Evolutionary conservation across 169 alveolate genomes (phyloP), one percentile per base, ranked within the genome.

Genomic region (Cryptosporidium meleagridis): DNA sequence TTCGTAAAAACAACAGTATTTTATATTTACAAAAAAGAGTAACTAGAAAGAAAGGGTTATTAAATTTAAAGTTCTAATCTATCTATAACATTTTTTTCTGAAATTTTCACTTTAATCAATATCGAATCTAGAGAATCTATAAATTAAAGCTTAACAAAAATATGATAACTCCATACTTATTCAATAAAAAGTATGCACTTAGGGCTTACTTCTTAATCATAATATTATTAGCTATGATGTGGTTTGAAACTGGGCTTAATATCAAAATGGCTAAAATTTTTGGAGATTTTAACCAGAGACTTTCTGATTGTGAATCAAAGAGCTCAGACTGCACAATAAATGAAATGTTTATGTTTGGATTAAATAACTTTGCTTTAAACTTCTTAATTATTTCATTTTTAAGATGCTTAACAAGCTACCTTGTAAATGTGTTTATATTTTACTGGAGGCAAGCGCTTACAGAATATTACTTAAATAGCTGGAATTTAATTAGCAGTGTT

Each of bases 361-460:
- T 80, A 51, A 12, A 61, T 2, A 65, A 41, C 6, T 45, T 80
- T 29, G 65, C 35, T 61, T 29, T 45, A 29, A 80, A 48, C 44
- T 59, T 65, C 16, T 26, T 80, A 26, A 45, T 65, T 18, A n/a
- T 80, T 18, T 10, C 89, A 45, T 41, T 39, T 23, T 23, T 59
- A 29, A 62, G 75, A 14, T 80, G 80, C 26, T 44, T 80, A 9
- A 61, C 48, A 12, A 62, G 80, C 29, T 80, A 80, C 41, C n/a
- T 80, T 26, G 89, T 80, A 18, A 80, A 80, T 62, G 35, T 65
- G 7, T 80, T 80, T 62, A 67, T 80, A n/a, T 80, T 80, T 31
- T 80, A 80, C 68, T 80, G 89, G 89, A 59, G 89, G 29, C 89
- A 80, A 62, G 89, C 89, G 9, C 67, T 80, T 14, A 29, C 89